phyloP scores from a whole-genome alignment of 2,329 filamentous ascomycete genomes.

The Dactylellina parvicollis region DNA sequence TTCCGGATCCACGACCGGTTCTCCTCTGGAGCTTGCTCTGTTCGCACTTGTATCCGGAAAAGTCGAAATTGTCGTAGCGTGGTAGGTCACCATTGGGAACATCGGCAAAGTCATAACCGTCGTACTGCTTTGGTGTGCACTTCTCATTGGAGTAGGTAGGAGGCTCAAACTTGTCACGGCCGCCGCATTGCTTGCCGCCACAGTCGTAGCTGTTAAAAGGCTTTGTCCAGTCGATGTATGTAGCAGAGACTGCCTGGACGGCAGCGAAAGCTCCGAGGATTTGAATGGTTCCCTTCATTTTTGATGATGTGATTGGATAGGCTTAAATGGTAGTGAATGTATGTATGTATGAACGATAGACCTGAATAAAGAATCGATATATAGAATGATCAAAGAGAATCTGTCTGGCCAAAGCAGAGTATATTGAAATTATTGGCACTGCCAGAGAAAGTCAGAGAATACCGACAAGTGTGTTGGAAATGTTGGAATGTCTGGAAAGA shows the following conservation, averaged over 20 bases:
- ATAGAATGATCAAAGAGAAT: conserved; percentile 36
- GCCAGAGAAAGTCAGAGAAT: conserved; percentile 40
- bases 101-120: conserved; percentile 50
- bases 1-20: conserved; percentile 33
- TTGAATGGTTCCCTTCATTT: conserved; percentile 50
- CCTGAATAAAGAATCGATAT: conserved; percentile 38
- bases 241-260: conserved; percentile 42
- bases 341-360: conserved; percentile 28
- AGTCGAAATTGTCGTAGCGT: conserved; percentile 42
- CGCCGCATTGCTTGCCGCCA: conserved; percentile 38
- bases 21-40: conserved; percentile 47
- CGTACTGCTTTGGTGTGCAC: conserved; percentile 39
- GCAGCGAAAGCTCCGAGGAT: conserved; percentile 47
- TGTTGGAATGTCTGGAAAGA: conserved; percentile 50
- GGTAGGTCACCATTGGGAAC: conserved; percentile 42
- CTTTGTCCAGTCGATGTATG: conserved; percentile 39
- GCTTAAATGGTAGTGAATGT: conserved; percentile 9
- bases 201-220: conserved; percentile 42
- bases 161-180: conserved; percentile 35
- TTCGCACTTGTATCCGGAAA: conserved; percentile 46
- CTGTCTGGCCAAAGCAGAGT: conserved; percentile 54
- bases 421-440: conserved; percentile 37
- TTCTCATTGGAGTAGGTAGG: conserved; percentile 36
- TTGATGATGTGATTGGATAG: conserved; percentile 25
- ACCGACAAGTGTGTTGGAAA: conserved; percentile 38